Evolutionary conservation across 495 filamentous ascomycete genomes (phyloP), one percentile per base, ranked within the genome.

Genomic region (Lasiosphaeris hirsuta): DNA sequence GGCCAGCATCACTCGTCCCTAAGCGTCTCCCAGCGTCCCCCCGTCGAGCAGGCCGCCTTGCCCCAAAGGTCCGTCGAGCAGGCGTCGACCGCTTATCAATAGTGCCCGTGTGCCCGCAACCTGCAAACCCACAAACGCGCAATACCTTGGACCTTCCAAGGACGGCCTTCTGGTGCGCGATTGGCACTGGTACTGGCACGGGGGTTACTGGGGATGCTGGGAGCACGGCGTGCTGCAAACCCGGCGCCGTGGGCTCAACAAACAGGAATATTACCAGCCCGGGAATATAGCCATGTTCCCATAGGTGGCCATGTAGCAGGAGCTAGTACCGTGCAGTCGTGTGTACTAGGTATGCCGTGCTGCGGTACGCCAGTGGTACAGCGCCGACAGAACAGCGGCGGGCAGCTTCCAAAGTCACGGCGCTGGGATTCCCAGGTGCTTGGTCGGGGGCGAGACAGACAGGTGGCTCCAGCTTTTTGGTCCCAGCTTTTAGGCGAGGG

Each of bases 11-110:
- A 5, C 18, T 11, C 15, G 10, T 35, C 19, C 17, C 14, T 34
- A 56, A 23, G 23, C 23, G 23, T 30, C 33, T 2, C 40, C 34
- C 2, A 30, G 14, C 51, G 34, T 14, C 39, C 33, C 14, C 46
- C 46, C 33, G 46, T 35, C 17, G 18, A 35, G 15, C 49, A 23
- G 38, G 10, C 15, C 30, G 15, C 53, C 30, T 14, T 18, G 10
- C 14, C 23, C 53, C 42, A 45, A 47, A 30, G 47, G n/a, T n/a
- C n/a, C n/a, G 47, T 44, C 17, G 18, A 47, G 44, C 51, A 39
- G 44, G 49, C 57, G 44, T 37, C 60, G 40, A 57, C 60, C 56
- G 56, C 58, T 62, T 59, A 53, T 65, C 62, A 65, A 65, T 62
- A 66, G 66, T 57, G 63, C 40, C 35, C 51, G 38, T 15, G 36